Evolutionary conservation across 2,329 filamentous ascomycete genomes (phyloP), one percentile per base, ranked within the genome.

Genomic region (Phoma herbarum): DNA sequence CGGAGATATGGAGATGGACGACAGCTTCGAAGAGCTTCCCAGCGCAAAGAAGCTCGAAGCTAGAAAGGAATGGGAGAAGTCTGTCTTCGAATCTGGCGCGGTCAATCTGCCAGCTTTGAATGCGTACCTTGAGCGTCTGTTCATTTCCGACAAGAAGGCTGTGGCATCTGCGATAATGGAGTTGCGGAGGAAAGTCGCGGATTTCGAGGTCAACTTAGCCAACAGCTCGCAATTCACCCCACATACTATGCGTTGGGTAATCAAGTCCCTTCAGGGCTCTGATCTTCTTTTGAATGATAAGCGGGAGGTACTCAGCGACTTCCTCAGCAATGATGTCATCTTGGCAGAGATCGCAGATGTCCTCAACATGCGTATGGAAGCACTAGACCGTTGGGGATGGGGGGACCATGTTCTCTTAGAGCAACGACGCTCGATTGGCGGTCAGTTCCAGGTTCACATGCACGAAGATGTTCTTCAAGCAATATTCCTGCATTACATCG

Each of bases 241-340:
- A 0, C 2, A 18, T 0, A 75, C 71, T 1, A 63, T 85, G 20
- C 67, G 64, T 25, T 79, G 76, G 77, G 70, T 77, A 10, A 80
- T 83, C 11, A 57, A 76, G 11, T 78, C 81, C 0, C 77, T 85
- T 2, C 66, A 80, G 22, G 65, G 72, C 3, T 81, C 80, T 0
- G 81, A 82, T 31, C 71, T 84, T 0, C 74, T 85, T 3, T 77
- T 78, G 4, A 72, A 75, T 25, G 73, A 74, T 22, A 76, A 77
- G 55, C 66, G 73, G n/a, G 68, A 72, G 35, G 68, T 67, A 7
- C 61, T 75, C 9, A 71, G 69, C n/a, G 74, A 75, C 59, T 75
- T 75, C 23, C 60, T 72, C 3, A 63, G 57, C 39, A 75, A 76
- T 45, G 64, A 71, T 16, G 62, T 74, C 26, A 73, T 75, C 28